Percentiles rank a stretch among this genome's conserved stretches.
These are phyloP conservation scores for Calonectria hongkongensis DNA, from an alignment of 2,329 filamentous ascomycete genomes.

Conservation along the genomic window DNA sequence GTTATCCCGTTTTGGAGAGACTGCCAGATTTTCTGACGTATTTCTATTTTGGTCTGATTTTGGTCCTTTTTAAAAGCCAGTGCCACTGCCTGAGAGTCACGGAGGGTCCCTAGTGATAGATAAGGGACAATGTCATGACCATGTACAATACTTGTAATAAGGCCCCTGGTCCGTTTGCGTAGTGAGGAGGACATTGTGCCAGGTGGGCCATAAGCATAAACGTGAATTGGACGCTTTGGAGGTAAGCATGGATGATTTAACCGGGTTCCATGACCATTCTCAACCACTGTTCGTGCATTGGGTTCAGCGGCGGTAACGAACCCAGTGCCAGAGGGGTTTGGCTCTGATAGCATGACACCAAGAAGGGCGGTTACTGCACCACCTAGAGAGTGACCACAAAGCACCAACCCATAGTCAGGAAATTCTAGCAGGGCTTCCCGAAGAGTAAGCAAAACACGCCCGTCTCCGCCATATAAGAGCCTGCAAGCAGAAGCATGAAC, in stretches of 20 bases:
- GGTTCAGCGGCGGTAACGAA: conserved; percentile 77
- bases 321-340: conserved; percentile 71
- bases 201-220: conserved; percentile 86
- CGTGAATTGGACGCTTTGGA: conserved; percentile 82
- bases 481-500: conserved; percentile 82
- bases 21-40: conserved; percentile 80
- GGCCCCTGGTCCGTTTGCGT: conserved; percentile 80
- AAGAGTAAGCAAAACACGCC: conserved; percentile 79
- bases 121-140: conserved; percentile 84
- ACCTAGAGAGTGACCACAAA: conserved; percentile 82
- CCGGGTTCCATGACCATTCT: conserved; percentile 51
- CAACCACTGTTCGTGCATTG: conserved; percentile 63
- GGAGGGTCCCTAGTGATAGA: conserved; percentile 82
- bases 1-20: conserved; percentile 77
- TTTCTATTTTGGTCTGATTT: conserved; percentile 78
- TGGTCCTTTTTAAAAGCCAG: conserved; percentile 84
- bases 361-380: conserved; percentile 82
- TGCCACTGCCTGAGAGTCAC: conserved; percentile 84
- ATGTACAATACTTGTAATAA: conserved; percentile 85
- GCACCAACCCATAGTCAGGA: conserved; percentile 80
- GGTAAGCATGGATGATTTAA: conserved; percentile 73
- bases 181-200: conserved; percentile 83
- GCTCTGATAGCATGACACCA: conserved; percentile 82
- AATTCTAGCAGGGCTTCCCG: conserved; percentile 80
- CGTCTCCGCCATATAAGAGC: conserved; percentile 80